Evolutionary conservation across 169 alveolate genomes (phyloP), one percentile per base, ranked within the genome.

Genomic region (Plasmodium gonderi): DNA sequence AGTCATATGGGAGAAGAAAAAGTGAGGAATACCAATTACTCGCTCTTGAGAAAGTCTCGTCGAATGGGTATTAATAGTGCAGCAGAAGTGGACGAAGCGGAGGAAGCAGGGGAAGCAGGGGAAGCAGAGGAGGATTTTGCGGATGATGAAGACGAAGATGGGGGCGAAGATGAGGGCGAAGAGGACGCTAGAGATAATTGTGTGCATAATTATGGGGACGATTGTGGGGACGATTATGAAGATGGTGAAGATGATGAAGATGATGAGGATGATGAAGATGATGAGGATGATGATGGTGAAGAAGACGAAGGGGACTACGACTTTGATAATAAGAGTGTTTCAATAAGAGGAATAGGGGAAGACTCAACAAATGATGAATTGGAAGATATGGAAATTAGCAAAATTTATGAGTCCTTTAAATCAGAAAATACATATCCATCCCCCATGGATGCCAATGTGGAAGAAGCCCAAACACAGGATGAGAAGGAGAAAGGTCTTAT

Each of bases 331-430:
- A 75, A 75, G 64, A 75, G 81, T 45, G 81, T 75, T 0, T 75
- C 81, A 14, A 75, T 75, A 75, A 40, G 81, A 14, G 81, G 81
- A 6, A 75, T 75, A 9, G 81, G 81, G 64, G 81, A 75, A 31
- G 51, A 75, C n/a, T 75, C 81, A n/a, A 75, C 81, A 17, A 75
- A 75, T 42, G 81, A 75, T 40, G 81, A 75, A 29, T 5, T 36
- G 68, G 81, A 75, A 14, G 81, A 75, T 75, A 20, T 38, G 26
- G 81, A 40, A 31, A 0, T 40, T n/a, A 75, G 38, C 51, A 2
- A 36, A 8, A 75, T 75, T 75, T 75, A 75, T 45, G 38, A 75
- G 31, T 36, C 64, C 17, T 40, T 40, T 26, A 75, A 75, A 75
- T 26, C 23, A n/a, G 67, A 74, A 74, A 31, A 20, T 17, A 29